Base-by-base conservation (phyloP, 1,139 yeast species). In the Yamadazyma kanchanaburiensis region DNA sequence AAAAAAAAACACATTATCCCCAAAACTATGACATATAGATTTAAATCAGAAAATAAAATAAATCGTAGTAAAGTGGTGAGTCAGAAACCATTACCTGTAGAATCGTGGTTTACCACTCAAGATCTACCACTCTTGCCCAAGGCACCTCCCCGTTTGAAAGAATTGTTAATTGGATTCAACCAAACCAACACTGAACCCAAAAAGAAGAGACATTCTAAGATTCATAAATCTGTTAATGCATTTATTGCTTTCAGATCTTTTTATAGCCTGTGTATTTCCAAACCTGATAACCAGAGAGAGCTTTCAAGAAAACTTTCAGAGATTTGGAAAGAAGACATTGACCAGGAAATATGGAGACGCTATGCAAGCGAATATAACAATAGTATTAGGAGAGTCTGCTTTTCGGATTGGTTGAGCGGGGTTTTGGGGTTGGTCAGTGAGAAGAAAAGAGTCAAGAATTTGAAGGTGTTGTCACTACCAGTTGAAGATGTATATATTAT, bases 241-340 rank as follows among this genome's bases (percentile, higher is more conserved):
- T 64, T 64, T 35, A 50, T 60, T 30, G 70, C 68, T 1, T 64
- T 53, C 32, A 37, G 70, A 13, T 42, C 65, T 0, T 64, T 52
- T 33, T 60, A 64, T 35, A 45, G 65, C 10, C 46, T 48, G 34
- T 46, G 48, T 15, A 50, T 49, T 19, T 42, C 37, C 6, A 49
- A 49, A 18, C 43, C 52, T 3, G 42, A 49, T 6, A 40, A 38
- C 26, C 68, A 51, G 35, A 42, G 42, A 27, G 33, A 38, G 31
- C 41, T 57, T 21, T 58, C 63, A 4, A 35, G 31, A 14, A 37
- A 33, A 28, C 40, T 56, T 22, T 62, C 57, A 19, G 46, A 38
- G 33, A 43, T 56, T 26, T 63, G 60, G 70, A 46, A 37, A 24
- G 31, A 26, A 1, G 65, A 63, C 14, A 42, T 42, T 2, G 33